These are phyloP conservation scores for Macaranga tanarius DNA, from an alignment of 441 rosid species.

Conservation along the genomic window DNA sequence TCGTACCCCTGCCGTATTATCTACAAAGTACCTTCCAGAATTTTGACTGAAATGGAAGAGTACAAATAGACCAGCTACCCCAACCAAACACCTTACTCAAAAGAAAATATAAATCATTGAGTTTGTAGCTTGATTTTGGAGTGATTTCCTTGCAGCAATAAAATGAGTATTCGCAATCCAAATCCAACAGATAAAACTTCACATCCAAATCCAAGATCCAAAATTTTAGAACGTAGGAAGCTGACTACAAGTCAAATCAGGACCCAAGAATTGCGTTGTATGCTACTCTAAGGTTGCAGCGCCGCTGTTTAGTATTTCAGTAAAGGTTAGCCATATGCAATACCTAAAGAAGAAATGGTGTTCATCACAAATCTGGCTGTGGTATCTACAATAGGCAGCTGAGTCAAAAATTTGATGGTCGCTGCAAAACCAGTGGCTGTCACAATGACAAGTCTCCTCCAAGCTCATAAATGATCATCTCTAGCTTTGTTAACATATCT, in stretches of 20 bases:
- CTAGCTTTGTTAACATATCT: constrained; percentile 16
- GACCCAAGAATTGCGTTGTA: background rate
- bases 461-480: constrained; percentile 16
- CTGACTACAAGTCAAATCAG: background rate
- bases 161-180: no score
- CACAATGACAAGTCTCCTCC: constrained; percentile 28
- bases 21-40: background rate
- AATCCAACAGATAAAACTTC: no score
- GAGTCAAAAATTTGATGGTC: background rate
- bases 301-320: background rate
- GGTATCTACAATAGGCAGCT: background rate
- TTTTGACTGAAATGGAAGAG: background rate
- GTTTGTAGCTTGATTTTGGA: no score
- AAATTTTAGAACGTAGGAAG: no score
- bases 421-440: constrained; percentile 3
- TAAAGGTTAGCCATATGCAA: background rate
- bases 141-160: no score
- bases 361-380: background rate
- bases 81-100: background rate
- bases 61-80: background rate
- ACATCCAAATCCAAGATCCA: no score
- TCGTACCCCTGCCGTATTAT: background rate
- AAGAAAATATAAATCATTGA: background rate
- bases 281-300: background rate
- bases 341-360: background rate